phyloP scores from a whole-genome alignment of 2,329 filamentous ascomycete species.

The Calonectria hawksworthii region DNA sequence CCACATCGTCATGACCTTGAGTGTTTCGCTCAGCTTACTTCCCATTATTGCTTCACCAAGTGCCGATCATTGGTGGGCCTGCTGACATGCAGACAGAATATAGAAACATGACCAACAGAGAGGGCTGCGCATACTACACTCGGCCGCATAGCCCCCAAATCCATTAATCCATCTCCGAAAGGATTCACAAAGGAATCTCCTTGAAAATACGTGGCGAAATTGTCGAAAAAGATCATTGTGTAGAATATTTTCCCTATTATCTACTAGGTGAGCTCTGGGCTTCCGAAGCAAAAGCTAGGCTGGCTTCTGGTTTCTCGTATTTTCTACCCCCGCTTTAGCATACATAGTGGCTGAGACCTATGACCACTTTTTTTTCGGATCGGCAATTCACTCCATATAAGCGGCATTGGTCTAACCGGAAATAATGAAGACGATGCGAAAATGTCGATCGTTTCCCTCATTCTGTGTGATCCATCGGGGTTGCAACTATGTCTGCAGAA shows the following conservation, averaged over 20 bases:
- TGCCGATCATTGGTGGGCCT: background rate
- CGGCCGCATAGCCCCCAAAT: background rate
- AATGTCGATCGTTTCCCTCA: background rate
- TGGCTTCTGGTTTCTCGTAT: background rate
- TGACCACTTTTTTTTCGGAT: background rate
- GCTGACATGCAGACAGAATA: background rate
- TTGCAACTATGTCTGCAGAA: background rate
- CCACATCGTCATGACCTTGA: background rate
- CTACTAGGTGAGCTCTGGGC: background rate
- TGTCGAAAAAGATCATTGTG: too few relatives aligned
- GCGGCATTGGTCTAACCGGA: background rate
- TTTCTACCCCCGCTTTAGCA: background rate
- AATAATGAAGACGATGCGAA: background rate
- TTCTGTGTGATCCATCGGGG: background rate
- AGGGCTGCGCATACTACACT: background rate
- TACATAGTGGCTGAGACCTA: background rate
- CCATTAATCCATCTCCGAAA: background rate
- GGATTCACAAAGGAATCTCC: background rate
- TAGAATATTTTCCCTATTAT: background rate
- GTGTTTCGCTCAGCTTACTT: background rate
- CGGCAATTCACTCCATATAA: background rate
- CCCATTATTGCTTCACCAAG: background rate
- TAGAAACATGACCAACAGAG: background rate
- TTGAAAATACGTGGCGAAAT: background rate
- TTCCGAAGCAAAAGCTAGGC: background rate